These are phyloP conservation scores for Exophiala phaeomuriformis DNA, from an alignment of 2,329 filamentous ascomycete species.

Conservation along the genomic window DNA sequence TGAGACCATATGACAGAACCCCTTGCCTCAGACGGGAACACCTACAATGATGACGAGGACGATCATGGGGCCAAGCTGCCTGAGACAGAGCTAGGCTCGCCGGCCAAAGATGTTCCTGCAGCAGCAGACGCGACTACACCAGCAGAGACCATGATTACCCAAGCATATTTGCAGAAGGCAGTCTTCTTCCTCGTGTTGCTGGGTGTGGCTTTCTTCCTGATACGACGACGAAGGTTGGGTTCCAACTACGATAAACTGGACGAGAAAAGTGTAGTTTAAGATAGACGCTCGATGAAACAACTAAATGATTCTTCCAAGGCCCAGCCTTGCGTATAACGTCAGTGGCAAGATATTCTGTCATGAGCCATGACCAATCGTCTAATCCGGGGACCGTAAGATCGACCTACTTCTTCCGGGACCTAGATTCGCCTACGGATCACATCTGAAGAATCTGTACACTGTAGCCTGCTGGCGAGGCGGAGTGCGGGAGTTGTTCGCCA, in stretches of 20 bases:
- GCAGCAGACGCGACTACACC: conserved; percentile 10
- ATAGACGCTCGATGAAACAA: neutral
- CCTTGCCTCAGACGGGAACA: conserved; percentile 23
- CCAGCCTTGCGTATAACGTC: neutral
- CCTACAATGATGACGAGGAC: conserved; percentile 20
- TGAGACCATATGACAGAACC: conserved; percentile 18
- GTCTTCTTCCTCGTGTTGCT: conserved; percentile 20
- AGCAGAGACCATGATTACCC: conserved; percentile 12
- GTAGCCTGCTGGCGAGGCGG: too few species aligned
- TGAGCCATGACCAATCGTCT: too few species aligned
- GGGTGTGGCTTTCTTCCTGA: conserved; percentile 15
- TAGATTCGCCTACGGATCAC: too few species aligned
- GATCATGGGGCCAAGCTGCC: conserved; percentile 6
- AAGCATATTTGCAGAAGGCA: conserved; percentile 21
- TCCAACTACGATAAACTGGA: conserved; percentile 16
- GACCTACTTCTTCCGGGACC: too few species aligned
- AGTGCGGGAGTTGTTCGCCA: neutral
- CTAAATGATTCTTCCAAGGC: neutral
- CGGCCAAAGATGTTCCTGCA: conserved; percentile 9
- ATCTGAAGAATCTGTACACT: too few species aligned
- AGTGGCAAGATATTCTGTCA: neutral
- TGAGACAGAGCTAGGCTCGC: conserved; percentile 1
- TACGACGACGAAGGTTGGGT: conserved; percentile 9
- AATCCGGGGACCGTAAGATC: too few species aligned
- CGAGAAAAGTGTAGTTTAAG: conserved; percentile 23